These are phyloP conservation scores for Gossypium rotundifolium DNA, from an alignment of 345 rosid species.

Conservation along the genomic window DNA sequence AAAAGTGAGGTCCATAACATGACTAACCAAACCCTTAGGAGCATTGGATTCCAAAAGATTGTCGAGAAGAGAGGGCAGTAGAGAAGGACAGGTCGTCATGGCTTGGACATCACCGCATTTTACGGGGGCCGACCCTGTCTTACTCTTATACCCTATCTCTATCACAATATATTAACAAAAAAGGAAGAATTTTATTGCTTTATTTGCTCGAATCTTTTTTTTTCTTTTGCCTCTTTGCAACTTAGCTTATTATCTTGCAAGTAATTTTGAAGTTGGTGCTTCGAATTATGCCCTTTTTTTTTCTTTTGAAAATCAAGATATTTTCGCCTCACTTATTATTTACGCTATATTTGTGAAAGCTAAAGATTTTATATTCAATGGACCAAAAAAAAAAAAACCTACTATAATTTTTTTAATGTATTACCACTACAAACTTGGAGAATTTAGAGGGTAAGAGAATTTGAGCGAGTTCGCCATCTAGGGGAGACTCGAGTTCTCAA, in stretches of 20 bases:
- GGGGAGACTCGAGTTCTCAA: no score
- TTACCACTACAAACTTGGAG: no score
- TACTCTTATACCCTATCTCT: background rate
- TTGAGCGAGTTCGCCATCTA: no score
- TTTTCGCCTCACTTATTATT: background rate
- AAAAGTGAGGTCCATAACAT: background rate
- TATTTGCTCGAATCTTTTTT: background rate
- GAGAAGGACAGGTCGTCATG: constrained; percentile 1
- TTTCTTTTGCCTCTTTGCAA: background rate
- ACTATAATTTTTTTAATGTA: no score
- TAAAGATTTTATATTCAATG: no score
- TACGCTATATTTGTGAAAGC: no score
- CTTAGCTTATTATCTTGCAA: background rate
- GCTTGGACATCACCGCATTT: constrained; percentile 2
- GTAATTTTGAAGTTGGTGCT: background rate
- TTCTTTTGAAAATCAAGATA: background rate
- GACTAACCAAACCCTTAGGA: background rate
- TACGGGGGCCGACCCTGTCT: background rate
- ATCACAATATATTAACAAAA: background rate
- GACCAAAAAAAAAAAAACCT: no score
- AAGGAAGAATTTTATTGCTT: background rate
- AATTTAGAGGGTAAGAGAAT: no score
- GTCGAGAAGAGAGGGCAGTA: background rate
- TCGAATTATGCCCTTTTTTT: background rate
- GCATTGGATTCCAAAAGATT: constrained; percentile 14